These are phyloP conservation scores for Gentiana macrophylla DNA, from an alignment of 257 asterid genomes.

Conservation along the genomic window DNA sequence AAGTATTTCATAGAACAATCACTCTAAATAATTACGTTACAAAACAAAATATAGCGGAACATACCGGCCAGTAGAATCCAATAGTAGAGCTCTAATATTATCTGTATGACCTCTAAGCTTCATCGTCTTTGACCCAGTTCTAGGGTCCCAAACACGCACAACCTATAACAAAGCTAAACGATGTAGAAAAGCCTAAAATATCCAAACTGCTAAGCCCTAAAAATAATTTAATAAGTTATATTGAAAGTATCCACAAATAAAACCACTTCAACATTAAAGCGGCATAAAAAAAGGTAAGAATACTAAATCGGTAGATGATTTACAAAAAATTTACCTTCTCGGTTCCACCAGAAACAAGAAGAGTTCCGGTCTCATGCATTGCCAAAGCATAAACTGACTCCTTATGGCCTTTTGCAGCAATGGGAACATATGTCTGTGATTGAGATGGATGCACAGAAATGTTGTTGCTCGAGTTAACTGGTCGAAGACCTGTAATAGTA, in stretches of 20 bases:
- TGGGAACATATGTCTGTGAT: conserved; percentile 67
- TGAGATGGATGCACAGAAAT: conserved; percentile 70
- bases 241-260: no score
- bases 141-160: conserved; percentile 96
- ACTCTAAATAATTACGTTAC: background rate
- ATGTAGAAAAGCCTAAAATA: conserved; percentile 8
- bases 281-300: conserved; percentile 1
- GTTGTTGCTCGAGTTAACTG: conserved; percentile 76
- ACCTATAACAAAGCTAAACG: conserved; percentile 33
- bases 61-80: conserved; percentile 96
- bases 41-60: conserved; percentile 12
- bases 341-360: conserved; percentile 99
- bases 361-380: conserved; percentile 77
- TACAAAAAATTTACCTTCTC: conserved; percentile 61
- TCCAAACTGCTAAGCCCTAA: background rate
- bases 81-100: conserved; percentile 71
- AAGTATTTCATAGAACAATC: background rate
- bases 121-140: conserved; percentile 92
- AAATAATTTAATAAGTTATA: background rate
- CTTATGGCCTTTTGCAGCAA: conserved; percentile 93
- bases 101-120: conserved; percentile 97
- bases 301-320: conserved; percentile 11
- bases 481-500: conserved; percentile 61
- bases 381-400: conserved; percentile 96
- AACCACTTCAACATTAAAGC: background rate